Evolutionary conservation across 805 yeast genomes (phyloP), one percentile per base, ranked within the genome.

Genomic region (Danielia oregonensis): DNA sequence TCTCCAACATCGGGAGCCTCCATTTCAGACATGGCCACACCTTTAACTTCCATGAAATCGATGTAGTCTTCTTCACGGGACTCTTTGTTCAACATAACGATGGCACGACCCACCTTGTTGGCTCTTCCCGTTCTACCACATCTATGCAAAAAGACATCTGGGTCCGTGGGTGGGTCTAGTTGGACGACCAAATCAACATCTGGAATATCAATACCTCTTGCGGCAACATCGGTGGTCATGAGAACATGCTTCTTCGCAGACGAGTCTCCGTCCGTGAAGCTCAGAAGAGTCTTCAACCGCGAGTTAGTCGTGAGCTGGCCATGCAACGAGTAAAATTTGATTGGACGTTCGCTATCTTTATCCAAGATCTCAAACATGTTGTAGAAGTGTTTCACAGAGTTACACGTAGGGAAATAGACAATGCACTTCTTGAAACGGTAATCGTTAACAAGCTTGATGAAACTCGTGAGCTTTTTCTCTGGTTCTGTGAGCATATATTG

Each of bases 171-270:
- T 2, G 97, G 95, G 44, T 93, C 97, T 16, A 91, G 48, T 55
- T 93, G 98, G n/a, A 93, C 64, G 3, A 91, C 97, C 17, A 89
- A 61, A 52, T 93, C 97, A 7, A 93, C 97, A 35, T 89, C 93
- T 0, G 96, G 95, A 18, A 93, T 82, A 64, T 93, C 98, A 15
- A 93, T 76, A 27, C 98, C 98, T 54, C 98, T 73, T 0, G 97
- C 96, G 0, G 98, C 97, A n/a, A 93, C 96, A 68, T 93, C 98
- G 0, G 98, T 93, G 2, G 98, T 88, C 60, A 93, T 65, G 16
- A 93, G 60, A 0, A 91, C 76, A 7, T 80, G 68, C 43, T 78
- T 80, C 3, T 61, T 59, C 6, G 54, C 51, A 25, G 33, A 30
- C 1, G 55, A 41, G 29, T 65, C 72, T 4, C 72, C 68, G 1